phyloP scores from a whole-genome alignment of 2,329 filamentous ascomycete species.

The Aphanoascus verrucosus region DNA sequence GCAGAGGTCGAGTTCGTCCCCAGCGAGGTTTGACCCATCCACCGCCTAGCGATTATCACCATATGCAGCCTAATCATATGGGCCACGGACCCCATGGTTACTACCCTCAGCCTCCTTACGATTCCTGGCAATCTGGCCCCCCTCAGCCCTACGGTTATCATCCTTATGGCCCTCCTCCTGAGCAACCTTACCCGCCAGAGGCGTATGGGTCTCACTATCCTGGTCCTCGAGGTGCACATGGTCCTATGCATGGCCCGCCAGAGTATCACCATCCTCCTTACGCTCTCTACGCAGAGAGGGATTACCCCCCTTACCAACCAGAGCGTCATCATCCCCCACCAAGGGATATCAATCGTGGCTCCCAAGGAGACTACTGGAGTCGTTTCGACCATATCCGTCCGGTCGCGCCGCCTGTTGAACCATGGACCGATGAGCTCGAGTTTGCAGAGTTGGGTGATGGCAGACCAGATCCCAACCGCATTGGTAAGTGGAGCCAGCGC shows the following conservation, averaged over 20 bases:
- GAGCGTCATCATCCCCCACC: conserved; percentile 10
- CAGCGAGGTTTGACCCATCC: conserved; percentile 18
- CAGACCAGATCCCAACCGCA: conserved; percentile 11
- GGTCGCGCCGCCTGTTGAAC: conserved; percentile 12
- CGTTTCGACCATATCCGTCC: conserved; percentile 10
- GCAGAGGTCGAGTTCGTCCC: conserved; percentile 17
- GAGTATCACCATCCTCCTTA: conserved; percentile 15
- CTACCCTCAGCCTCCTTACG: conserved; percentile 14
- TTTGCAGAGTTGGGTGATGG: conserved; percentile 13
- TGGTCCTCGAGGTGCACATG: conserved; percentile 13
- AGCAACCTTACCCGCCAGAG: conserved; percentile 15
- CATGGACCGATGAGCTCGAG: conserved; percentile 17
- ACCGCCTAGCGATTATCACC: conserved; percentile 18
- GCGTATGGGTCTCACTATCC: conserved; percentile 16
- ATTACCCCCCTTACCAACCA: conserved; percentile 9
- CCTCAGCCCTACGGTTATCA: conserved; percentile 19
- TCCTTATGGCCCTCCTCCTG: conserved; percentile 18
- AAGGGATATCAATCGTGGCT: conserved; percentile 8
- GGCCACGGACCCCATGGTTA: conserved; percentile 18
- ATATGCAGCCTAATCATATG: conserved; percentile 16
- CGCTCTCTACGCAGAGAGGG: conserved; percentile 1
- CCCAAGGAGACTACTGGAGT: conserved; percentile 9
- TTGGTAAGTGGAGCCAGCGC: conserved; percentile 14
- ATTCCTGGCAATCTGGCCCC: conserved; percentile 19
- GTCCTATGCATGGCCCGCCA: conserved; percentile 9